Conservation (phyloP, 2,329 filamentous ascomycete species). For the Paraconiothyrium brasiliense region DNA sequence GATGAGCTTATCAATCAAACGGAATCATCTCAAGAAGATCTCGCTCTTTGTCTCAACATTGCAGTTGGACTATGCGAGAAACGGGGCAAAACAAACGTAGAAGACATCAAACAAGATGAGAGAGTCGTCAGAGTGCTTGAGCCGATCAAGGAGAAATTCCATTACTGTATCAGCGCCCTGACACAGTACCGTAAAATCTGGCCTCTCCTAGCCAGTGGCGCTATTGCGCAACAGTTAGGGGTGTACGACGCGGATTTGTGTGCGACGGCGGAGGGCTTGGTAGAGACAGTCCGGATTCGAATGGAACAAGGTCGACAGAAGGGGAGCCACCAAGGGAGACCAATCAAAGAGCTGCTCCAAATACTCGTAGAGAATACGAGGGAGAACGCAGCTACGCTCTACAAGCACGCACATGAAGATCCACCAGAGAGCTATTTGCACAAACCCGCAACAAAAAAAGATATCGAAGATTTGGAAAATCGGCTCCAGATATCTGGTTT, state of each 20-base stretch:
- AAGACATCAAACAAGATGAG: slow-evolving; percentile 13
- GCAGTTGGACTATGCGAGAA: slow-evolving; percentile 12
- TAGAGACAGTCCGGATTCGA: slow-evolving; percentile 12
- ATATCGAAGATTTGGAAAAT: slow-evolving; percentile 8
- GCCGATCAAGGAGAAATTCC: slow-evolving; percentile 10
- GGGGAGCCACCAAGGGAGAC: slow-evolving; percentile 8
- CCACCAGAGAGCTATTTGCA: slow-evolving; percentile 14
- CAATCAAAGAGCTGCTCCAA: slow-evolving; percentile 13
- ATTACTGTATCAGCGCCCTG: slow-evolving; percentile 1
- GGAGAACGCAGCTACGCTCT: slow-evolving; percentile 10
- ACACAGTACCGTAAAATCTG: slow-evolving; percentile 12
- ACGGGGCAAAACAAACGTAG: slow-evolving; percentile 12
- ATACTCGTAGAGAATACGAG: slow-evolving; percentile 13
- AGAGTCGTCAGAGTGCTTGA: slow-evolving; percentile 11
- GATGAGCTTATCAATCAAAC: slow-evolving; percentile 8
- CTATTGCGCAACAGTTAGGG: slow-evolving; percentile 12
- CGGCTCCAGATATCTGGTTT: slow-evolving; percentile 11
- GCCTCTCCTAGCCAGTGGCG: slow-evolving; percentile 13
- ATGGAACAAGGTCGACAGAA: slow-evolving; percentile 12
- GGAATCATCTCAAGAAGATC: slow-evolving; percentile 7
- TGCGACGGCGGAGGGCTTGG: slow-evolving; percentile 16
- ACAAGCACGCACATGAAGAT: slow-evolving; percentile 3
- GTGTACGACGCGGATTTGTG: slow-evolving; percentile 10
- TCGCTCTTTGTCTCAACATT: slow-evolving; percentile 13
- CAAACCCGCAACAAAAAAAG: slow-evolving; percentile 11